Percentiles rank a stretch among this genome's conserved stretches.
These are phyloP conservation scores for Platismatia glauca DNA, from an alignment of 495 filamentous ascomycete species.

Conservation along the genomic window DNA sequence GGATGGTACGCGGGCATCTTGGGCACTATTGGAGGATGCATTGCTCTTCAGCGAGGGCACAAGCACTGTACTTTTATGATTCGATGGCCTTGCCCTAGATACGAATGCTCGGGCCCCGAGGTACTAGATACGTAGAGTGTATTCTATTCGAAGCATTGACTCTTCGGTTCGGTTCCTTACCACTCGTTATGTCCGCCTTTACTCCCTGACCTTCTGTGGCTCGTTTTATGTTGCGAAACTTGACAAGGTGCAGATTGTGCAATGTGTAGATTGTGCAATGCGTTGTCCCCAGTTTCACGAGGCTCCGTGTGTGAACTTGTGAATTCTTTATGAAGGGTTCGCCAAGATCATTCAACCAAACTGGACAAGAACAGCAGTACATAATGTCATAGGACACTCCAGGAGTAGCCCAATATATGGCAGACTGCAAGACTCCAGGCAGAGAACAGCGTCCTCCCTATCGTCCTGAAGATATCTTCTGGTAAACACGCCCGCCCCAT, in stretches of 20 bases:
- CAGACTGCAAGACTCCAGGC: too few relatives aligned
- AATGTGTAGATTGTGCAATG: too few relatives aligned
- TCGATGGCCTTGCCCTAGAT: background rate
- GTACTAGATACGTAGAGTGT: slow-evolving; percentile 8
- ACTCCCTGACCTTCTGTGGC: background rate
- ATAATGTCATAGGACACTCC: too few relatives aligned
- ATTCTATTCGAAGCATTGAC: background rate
- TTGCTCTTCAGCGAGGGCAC: background rate
- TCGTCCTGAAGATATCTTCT: too few relatives aligned
- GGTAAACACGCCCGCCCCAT: too few relatives aligned
- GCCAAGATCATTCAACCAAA: too few relatives aligned
- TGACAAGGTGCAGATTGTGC: background rate
- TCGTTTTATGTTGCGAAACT: background rate
- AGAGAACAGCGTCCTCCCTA: too few relatives aligned
- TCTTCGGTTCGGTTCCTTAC: background rate
- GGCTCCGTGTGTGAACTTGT: too few relatives aligned
- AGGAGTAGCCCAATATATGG: too few relatives aligned
- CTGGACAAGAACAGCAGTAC: too few relatives aligned
- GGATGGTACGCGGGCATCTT: background rate
- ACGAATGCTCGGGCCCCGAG: background rate
- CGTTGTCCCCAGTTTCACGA: too few relatives aligned
- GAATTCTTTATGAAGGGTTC: too few relatives aligned
- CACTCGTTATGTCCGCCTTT: background rate
- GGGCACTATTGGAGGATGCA: background rate
- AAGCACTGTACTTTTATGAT: background rate